These are phyloP conservation scores for Dichotomopilus funicola DNA, from an alignment of 2,329 filamentous ascomycete species.

Conservation along the genomic window DNA sequence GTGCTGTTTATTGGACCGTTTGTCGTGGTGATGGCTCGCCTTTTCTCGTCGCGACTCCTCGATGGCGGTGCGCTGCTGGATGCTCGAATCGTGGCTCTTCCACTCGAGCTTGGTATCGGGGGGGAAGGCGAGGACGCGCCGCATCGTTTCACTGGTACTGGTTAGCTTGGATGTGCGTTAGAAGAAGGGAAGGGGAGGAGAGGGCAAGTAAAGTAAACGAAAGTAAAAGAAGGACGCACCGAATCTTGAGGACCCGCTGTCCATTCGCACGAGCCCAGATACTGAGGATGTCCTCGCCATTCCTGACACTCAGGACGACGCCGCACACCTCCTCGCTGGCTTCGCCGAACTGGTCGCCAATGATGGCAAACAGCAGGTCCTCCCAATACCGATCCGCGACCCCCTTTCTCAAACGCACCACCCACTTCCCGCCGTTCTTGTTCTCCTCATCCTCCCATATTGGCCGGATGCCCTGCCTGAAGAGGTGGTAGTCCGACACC, in stretches of 20 bases:
- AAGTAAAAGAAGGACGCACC: slow-evolving; percentile 44
- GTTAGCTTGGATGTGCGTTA: slow-evolving; percentile 17
- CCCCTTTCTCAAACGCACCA: slow-evolving; percentile 92
- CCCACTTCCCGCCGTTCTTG: slow-evolving; percentile 94
- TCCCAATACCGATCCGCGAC: slow-evolving; percentile 97
- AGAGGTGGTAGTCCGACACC: slow-evolving; percentile 96
- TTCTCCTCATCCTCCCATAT: slow-evolving; percentile 99
- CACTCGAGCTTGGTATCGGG: slow-evolving; percentile 86
- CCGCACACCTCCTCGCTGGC: slow-evolving; percentile 92
- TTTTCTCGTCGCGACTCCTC: slow-evolving; percentile 91
- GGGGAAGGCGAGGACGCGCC: slow-evolving; percentile 79
- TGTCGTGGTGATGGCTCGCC: slow-evolving; percentile 39
- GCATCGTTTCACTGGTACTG: slow-evolving; percentile 76
- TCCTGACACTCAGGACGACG: slow-evolving; percentile 86
- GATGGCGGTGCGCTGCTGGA: slow-evolving; percentile 82
- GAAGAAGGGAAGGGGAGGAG: too few relatives aligned
- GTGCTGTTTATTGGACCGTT: slow-evolving; percentile 29
- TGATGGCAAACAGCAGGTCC: slow-evolving; percentile 79
- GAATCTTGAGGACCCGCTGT: slow-evolving; percentile 90
- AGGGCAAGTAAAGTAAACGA: slow-evolving; percentile 1
- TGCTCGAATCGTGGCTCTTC: slow-evolving; percentile 94
- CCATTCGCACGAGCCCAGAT: slow-evolving; percentile 96
- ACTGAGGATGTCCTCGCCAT: slow-evolving; percentile 93
- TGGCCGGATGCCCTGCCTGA: slow-evolving; percentile 91
- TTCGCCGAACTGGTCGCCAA: slow-evolving; percentile 91